Evolutionary conservation across 192 early-diverging fungal species (phyloP).

Genomic region (Dissophora ornata): DNA sequence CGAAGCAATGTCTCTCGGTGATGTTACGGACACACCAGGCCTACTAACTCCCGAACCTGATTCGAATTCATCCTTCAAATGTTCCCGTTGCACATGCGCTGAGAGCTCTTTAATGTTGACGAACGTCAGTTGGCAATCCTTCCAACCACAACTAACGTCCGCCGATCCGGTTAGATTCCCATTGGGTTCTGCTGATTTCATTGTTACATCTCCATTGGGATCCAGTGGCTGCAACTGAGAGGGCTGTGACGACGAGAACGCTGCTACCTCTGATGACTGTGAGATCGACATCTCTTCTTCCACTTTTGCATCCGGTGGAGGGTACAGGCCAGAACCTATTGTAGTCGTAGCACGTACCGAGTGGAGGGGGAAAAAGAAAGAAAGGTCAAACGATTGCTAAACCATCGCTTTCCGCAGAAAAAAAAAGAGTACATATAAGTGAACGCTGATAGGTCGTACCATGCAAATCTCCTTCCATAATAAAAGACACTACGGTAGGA

Average conservation of each 20-base stretch:
- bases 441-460: neutral
- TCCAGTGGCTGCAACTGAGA: neutral
- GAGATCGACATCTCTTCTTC: neutral
- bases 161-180: neutral
- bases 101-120: constrained; percentile 12
- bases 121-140: constrained; percentile 11
- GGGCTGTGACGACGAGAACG: neutral
- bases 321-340: constrained; percentile 27
- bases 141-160: constrained; percentile 29
- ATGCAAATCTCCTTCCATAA: constrained; percentile 28
- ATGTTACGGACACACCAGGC: neutral
- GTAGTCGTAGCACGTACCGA: neutral
- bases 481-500: constrained; percentile 10
- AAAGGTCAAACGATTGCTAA: too few species aligned
- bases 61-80: constrained; percentile 3
- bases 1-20: neutral
- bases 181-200: neutral
- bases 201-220: neutral
- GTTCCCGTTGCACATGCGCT: constrained; percentile 20
- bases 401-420: too few species aligned
- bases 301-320: neutral
- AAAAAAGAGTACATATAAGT: neutral
- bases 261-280: neutral
- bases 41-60: neutral
- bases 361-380: too few species aligned